Evolutionary conservation across 306 rosid species (phyloP).

Genomic region (Prunus salicina): DNA sequence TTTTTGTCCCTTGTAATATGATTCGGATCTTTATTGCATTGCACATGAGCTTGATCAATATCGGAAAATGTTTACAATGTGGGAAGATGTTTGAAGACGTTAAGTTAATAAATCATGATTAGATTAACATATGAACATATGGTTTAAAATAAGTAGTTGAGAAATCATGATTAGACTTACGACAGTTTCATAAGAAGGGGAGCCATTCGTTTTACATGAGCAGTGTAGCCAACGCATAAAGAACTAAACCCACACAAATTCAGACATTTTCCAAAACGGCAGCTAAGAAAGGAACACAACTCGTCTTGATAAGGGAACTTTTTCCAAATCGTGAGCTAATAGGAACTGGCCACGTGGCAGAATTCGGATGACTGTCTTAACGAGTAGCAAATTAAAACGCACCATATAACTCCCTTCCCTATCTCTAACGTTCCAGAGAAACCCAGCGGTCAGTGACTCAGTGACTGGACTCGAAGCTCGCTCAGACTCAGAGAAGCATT

Average conservation of each 20-base stretch:
- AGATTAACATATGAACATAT: no score
- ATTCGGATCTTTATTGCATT: no score
- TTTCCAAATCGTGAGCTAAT: neutral
- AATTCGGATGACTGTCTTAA: conserved; percentile 29
- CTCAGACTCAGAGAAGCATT: neutral
- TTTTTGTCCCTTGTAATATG: no score
- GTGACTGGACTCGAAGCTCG: neutral
- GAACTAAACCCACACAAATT: neutral
- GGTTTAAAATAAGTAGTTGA: no score
- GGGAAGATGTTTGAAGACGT: no score
- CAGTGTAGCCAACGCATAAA: neutral
- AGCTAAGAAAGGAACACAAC: neutral
- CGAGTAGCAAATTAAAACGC: conserved; percentile 34
- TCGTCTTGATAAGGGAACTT: conserved; percentile 30
- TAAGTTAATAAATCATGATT: no score
- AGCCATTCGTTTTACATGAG: neutral
- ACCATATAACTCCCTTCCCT: conserved; percentile 27
- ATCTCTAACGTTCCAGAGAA: conserved; percentile 10
- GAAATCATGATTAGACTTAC: no score
- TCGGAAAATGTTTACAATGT: no score
- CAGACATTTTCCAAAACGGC: neutral
- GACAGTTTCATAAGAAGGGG: neutral
- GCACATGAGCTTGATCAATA: no score
- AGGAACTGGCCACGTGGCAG: conserved; percentile 5
- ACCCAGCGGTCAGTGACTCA: neutral